A percentile compares a stretch with the other conserved stretches of the same genome.
These are phyloP conservation scores for Galerina sulciceps DNA, from an alignment of 768 basidiomycete genomes.

Conservation along the genomic window DNA sequence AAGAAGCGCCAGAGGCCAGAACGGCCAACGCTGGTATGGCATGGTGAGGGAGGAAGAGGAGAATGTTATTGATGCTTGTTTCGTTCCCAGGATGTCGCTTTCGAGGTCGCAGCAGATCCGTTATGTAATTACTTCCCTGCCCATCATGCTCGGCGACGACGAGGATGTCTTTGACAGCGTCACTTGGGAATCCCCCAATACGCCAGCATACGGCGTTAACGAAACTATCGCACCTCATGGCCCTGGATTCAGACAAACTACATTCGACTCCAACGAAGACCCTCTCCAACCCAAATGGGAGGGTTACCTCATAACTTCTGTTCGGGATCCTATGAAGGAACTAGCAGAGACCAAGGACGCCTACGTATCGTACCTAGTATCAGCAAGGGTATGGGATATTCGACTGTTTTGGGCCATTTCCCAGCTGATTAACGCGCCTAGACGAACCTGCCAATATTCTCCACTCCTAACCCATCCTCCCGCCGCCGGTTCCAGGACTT, in stretches of 20 bases:
- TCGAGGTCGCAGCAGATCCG: constrained; percentile 19
- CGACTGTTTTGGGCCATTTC: background rate
- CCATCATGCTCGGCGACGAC: constrained; percentile 78
- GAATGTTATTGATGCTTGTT: constrained; percentile 41
- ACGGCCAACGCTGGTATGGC: constrained; percentile 25
- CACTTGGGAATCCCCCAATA: constrained; percentile 82
- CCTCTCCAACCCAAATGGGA: constrained; percentile 92
- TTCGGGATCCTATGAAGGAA: constrained; percentile 94
- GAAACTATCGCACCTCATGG: constrained; percentile 50
- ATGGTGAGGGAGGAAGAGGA: constrained; percentile 26
- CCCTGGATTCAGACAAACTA: constrained; percentile 85
- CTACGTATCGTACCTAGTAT: constrained; percentile 93
- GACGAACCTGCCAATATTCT: constrained; percentile 92
- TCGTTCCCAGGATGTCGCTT: constrained; percentile 26
- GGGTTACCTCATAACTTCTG: constrained; percentile 78
- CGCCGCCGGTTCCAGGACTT: constrained; percentile 97
- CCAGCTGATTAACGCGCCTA: constrained; percentile 33
- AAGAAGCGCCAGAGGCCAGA: constrained; percentile 22
- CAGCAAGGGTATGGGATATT: constrained; percentile 67
- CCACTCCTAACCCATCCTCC: constrained; percentile 69
- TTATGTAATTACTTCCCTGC: constrained; percentile 23
- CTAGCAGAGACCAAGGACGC: constrained; percentile 96
- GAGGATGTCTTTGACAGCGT: constrained; percentile 93
- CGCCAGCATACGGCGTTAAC: constrained; percentile 49
- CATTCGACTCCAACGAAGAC: constrained; percentile 69